Conservation (phyloP, 495 filamentous ascomycete species). For the Collariella sp. region DNA sequence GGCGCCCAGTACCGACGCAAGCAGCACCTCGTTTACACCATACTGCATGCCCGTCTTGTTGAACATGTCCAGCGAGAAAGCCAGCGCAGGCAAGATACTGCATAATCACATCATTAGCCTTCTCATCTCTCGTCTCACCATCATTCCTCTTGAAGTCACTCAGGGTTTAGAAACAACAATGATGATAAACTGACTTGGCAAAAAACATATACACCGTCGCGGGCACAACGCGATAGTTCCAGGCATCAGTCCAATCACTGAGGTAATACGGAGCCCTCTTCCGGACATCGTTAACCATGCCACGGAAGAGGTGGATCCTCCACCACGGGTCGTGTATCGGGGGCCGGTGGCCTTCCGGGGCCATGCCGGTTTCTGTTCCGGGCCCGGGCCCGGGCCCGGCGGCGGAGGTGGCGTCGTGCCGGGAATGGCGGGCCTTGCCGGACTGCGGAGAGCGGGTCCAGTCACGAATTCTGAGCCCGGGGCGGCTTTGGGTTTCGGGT, state of each 20-base stretch:
- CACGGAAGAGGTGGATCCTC: constrained; percentile 50
- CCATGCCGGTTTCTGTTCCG: too few relatives aligned
- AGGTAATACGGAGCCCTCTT: constrained; percentile 64
- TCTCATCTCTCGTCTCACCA: background rate
- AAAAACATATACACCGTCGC: constrained; percentile 87
- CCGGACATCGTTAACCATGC: constrained; percentile 68
- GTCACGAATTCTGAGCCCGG: constrained; percentile 6
- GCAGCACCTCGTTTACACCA: constrained; percentile 76
- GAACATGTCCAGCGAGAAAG: constrained; percentile 81
- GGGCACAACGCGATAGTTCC: constrained; percentile 76
- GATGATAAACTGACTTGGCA: constrained; percentile 67
- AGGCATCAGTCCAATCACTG: constrained; percentile 75
- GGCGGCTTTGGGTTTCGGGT: background rate
- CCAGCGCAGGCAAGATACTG: constrained; percentile 73
- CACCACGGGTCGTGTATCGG: constrained; percentile 43
- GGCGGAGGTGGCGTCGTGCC: background rate
- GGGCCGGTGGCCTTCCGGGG: too few relatives aligned
- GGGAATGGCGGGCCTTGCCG: background rate
- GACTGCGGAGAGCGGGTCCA: background rate
- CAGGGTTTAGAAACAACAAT: too few relatives aligned
- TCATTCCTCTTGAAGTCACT: too few relatives aligned
- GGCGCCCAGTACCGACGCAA: constrained; percentile 68
- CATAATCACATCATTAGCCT: background rate
- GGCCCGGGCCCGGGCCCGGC: constrained; percentile 11
- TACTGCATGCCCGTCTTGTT: constrained; percentile 70